Conservation (phyloP, 306 rosid species). For the Glycyrrhiza uralensis region DNA sequence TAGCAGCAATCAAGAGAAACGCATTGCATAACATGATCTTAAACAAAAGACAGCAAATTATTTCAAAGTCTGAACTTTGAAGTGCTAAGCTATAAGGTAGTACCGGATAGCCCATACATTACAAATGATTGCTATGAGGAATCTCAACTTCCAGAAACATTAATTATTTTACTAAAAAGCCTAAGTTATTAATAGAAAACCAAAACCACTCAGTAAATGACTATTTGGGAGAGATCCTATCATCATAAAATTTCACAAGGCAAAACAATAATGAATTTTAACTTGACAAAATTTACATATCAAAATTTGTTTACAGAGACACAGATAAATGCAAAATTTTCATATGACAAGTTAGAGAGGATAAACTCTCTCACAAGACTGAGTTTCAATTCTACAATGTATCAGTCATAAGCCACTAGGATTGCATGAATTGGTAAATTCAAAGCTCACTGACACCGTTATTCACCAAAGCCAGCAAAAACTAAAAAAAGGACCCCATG, state of each 20-base stretch:
- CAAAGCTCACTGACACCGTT: too few relatives aligned
- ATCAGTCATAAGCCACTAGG: too few relatives aligned
- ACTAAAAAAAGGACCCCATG: too few relatives aligned
- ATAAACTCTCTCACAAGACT: not conserved
- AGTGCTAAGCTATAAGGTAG: not conserved
- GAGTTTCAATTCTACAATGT: not conserved
- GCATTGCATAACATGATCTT: not conserved
- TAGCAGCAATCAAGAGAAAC: constrained; percentile 9
- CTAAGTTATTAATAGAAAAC: not conserved
- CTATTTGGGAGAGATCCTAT: not conserved
- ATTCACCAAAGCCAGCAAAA: too few relatives aligned
- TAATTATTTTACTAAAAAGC: not conserved
- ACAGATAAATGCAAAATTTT: not conserved
- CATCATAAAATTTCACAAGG: not conserved
- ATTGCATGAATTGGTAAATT: too few relatives aligned
- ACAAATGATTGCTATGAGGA: not conserved
- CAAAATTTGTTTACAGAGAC: not conserved
- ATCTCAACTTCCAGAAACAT: not conserved
- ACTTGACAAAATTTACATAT: not conserved
- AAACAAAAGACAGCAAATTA: not conserved
- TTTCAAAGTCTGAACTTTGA: not conserved
- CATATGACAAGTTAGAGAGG: not conserved
- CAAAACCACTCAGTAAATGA: not conserved
- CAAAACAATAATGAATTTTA: not conserved
- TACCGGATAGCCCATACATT: not conserved